Base-by-base conservation (phyloP, 2,329 filamentous ascomycete species). In the Fusarium sambucinum region DNA sequence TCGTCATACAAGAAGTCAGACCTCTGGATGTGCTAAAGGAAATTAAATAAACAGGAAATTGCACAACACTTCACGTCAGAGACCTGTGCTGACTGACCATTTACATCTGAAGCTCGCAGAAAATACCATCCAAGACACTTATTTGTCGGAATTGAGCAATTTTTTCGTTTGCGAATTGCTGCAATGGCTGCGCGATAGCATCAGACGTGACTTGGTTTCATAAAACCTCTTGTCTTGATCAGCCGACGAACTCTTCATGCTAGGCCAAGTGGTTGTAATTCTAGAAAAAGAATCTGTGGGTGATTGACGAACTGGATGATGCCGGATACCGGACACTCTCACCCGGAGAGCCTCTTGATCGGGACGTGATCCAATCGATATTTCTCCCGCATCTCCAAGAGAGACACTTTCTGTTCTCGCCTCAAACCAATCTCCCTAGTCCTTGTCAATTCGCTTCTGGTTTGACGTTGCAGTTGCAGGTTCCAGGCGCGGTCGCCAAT, bases 401-500 rank as follows among this genome's bases (percentile, higher is more conserved):
- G 66, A 62, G 45, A 55, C 51, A 53, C 37, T 45, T 41, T 60
- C 30, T 44, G 37, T 23, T 51, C 46, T 54, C 19, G 32, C 21
- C 21, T 41, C 38, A 54, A 47, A 66, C n/a, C 42, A 69, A 71
- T 68, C 58, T 70, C 48, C 68, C 63, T 50, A 53, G 66, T 51
- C 63, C 69, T 35, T 63, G 63, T 50, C 32, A 29, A 44, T 46
- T 62, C 33, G 38, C 8, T 45, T 50, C 46, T 62, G 59, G 61
- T 58, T 67, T 38, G 57, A 52, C 6, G 47, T 21, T 51, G 13
- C 51, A 45, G 66, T 66, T 55, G 59, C 66, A 70, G 59, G 55
- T 48, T 70, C 55, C 65, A 72, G 64, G 58, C 61, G 70, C 58
- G 61, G 72, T 68, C 69, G 67, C 72, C 70, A 72, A 74, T 70